These are phyloP conservation scores for Xylaria sp. DNA, from an alignment of 2,329 filamentous ascomycete species.

Conservation along the genomic window DNA sequence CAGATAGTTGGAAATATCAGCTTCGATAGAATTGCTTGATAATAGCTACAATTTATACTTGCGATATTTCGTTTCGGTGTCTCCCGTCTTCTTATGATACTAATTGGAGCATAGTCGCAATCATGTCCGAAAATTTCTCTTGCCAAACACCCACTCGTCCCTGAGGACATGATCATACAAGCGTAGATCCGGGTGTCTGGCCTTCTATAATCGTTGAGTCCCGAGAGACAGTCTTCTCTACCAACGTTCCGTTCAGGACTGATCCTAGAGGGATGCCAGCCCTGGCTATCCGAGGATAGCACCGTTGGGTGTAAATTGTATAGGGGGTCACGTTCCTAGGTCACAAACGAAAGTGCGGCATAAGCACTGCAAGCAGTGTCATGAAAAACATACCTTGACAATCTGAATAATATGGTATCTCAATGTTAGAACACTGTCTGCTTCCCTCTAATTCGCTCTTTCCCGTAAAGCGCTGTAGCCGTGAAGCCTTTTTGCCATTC, in stretches of 20 bases:
- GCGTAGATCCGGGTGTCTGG: slow-evolving; percentile 46
- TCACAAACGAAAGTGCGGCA: slow-evolving; percentile 16
- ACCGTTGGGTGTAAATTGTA: slow-evolving; percentile 68
- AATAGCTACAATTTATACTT: background rate
- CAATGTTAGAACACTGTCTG: slow-evolving; percentile 42
- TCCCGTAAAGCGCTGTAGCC: slow-evolving; percentile 19
- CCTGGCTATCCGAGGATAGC: slow-evolving; percentile 80
- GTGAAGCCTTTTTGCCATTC: slow-evolving; percentile 36
- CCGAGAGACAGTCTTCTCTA: slow-evolving; percentile 61
- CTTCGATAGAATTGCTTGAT: background rate
- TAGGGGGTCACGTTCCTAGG: slow-evolving; percentile 24
- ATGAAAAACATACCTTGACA: slow-evolving; percentile 46
- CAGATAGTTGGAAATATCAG: background rate
- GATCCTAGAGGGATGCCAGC: slow-evolving; percentile 73
- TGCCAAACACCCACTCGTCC: slow-evolving; percentile 51
- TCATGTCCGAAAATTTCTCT: slow-evolving; percentile 55
- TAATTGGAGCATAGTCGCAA: background rate
- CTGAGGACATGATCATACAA: slow-evolving; percentile 41
- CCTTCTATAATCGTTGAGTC: slow-evolving; percentile 52
- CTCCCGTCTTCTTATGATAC: background rate
- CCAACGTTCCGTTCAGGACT: slow-evolving; percentile 87
- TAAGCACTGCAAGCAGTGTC: background rate
- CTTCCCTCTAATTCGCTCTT: slow-evolving; percentile 37
- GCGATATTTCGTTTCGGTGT: background rate
- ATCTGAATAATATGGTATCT: slow-evolving; percentile 44